phyloP scores from a whole-genome alignment of 2,329 filamentous ascomycete genomes.

The Alternaria angustiovoidea region DNA sequence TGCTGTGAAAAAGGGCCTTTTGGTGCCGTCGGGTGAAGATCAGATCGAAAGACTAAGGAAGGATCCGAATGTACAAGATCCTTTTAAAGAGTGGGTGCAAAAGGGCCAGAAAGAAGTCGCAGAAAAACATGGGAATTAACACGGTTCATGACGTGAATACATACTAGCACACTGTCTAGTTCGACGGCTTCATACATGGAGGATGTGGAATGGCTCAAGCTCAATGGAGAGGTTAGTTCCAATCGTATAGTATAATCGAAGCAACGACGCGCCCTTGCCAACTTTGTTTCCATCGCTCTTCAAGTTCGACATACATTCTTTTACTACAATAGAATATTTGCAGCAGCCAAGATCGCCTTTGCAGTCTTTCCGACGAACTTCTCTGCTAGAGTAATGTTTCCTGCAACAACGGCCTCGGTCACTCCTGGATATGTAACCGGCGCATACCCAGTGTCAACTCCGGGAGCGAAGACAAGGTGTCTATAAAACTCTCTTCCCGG shows the following conservation, averaged over 20 bases:
- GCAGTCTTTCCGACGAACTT: slow-evolving; percentile 42
- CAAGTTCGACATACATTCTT: neutral
- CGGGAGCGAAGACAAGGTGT: slow-evolving; percentile 57
- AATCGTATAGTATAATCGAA: neutral
- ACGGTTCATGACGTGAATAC: neutral
- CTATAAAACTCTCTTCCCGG: slow-evolving; percentile 55
- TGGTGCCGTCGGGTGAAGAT: slow-evolving; percentile 34
- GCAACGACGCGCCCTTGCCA: neutral
- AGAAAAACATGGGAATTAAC: slow-evolving; percentile 24
- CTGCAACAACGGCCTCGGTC: slow-evolving; percentile 41
- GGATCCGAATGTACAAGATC: slow-evolving; percentile 33
- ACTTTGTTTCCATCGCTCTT: neutral
- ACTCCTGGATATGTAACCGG: slow-evolving; percentile 47
- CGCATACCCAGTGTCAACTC: slow-evolving; percentile 50
- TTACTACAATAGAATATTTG: slow-evolving; percentile 22
- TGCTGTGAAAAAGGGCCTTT: slow-evolving; percentile 65
- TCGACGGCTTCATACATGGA: neutral
- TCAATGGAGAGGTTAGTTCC: neutral
- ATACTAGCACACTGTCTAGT: neutral
- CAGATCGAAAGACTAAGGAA: slow-evolving; percentile 33
- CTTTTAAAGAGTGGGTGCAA: slow-evolving; percentile 36
- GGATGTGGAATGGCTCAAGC: neutral
- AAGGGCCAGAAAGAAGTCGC: slow-evolving; percentile 31
- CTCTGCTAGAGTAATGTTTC: slow-evolving; percentile 33
- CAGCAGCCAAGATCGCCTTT: slow-evolving; percentile 39